Percentiles rank a stretch among this genome's conserved stretches.
phyloP scores from a whole-genome alignment of 345 rosid species.

The Geranium brycei region DNA sequence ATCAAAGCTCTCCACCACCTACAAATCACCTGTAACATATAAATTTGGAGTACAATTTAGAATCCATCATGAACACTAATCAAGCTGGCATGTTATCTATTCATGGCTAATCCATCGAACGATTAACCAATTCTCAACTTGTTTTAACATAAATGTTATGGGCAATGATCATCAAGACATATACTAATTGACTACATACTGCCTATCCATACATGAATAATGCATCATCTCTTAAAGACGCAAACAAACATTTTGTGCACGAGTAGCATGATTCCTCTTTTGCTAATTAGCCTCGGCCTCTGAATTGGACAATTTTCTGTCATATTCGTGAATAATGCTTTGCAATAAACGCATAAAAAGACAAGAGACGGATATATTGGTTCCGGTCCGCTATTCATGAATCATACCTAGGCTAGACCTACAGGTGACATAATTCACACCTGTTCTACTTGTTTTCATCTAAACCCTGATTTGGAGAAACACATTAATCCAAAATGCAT shows the following conservation, averaged over 20 bases:
- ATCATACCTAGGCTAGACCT: too few relatives aligned
- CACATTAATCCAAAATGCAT: too few relatives aligned
- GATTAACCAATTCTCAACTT: neutral
- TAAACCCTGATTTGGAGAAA: too few relatives aligned
- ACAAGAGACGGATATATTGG: too few relatives aligned
- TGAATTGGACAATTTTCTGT: neutral
- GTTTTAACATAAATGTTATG: neutral
- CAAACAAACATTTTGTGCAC: neutral
- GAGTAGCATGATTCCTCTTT: neutral
- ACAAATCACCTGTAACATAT: constrained; percentile 13
- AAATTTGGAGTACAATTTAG: neutral
- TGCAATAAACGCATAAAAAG: too few relatives aligned
- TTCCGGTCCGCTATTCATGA: too few relatives aligned
- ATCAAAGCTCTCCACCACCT: neutral
- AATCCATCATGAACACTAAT: neutral
- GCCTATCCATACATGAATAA: neutral
- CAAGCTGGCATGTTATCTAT: neutral
- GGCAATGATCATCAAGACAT: neutral
- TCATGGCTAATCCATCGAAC: neutral
- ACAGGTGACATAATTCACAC: too few relatives aligned
- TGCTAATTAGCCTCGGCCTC: neutral
- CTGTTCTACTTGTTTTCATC: too few relatives aligned
- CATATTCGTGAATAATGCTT: too few relatives aligned
- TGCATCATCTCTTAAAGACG: neutral
- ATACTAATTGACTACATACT: neutral